These are phyloP conservation scores for Dioscorea alata DNA, from an alignment of 106 monocot genomes.

Conservation along the genomic window DNA sequence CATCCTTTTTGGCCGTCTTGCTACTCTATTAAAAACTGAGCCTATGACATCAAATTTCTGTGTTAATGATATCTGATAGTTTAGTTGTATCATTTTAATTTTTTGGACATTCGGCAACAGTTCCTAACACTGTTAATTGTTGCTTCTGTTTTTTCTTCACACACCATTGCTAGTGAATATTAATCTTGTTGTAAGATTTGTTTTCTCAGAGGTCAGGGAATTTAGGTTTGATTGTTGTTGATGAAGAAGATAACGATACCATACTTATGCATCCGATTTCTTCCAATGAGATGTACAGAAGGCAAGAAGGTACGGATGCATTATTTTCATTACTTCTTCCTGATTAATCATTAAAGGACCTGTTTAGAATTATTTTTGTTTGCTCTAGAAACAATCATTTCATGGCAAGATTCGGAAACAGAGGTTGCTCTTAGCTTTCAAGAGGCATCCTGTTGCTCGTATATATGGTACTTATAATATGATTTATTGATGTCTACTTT, in stretches of 20 bases:
- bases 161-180: not conserved
- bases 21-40: no score
- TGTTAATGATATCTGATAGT: no score
- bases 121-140: not conserved
- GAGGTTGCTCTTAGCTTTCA: slow-evolving; percentile 97
- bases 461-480: slow-evolving; percentile 59
- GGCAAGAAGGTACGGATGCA: slow-evolving; percentile 67
- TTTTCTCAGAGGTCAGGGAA: slow-evolving; percentile 60
- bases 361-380: not conserved
- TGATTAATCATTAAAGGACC: not conserved
- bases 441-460: slow-evolving; percentile 87
- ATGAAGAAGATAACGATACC: slow-evolving; percentile 86
- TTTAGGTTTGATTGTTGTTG: slow-evolving; percentile 80
- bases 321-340: not conserved
- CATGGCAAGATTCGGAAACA: slow-evolving; percentile 85
- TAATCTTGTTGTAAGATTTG: not conserved
- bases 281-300: slow-evolving; percentile 77
- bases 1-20: not conserved
- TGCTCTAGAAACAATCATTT: slow-evolving; percentile 83
- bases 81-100: not conserved
- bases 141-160: not conserved
- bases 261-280: slow-evolving; percentile 81
- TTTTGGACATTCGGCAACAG: not conserved
- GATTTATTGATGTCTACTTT: not conserved
- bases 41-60: no score